Evolutionary conservation across 169 alveolate genomes (phyloP).

Genomic region (Plasmodium gaboni): DNA sequence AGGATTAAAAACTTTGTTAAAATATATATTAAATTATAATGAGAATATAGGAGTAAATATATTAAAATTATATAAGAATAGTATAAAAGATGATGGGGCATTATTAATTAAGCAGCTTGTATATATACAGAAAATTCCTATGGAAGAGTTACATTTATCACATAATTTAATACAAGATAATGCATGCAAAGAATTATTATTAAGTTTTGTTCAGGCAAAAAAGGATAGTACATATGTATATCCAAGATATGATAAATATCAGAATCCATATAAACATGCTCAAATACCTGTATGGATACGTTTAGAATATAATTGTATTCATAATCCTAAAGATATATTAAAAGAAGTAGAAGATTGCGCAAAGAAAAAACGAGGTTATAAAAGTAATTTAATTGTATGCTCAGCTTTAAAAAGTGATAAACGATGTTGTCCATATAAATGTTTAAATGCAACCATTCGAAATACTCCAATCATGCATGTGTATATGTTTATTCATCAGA

Average conservation of each 20-base stretch:
- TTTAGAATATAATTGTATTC: conserved; percentile 72
- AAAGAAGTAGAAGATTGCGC: conserved; percentile 74
- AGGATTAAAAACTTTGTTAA: conserved; percentile 45
- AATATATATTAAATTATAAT: conserved; percentile 45
- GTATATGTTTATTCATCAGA: conserved; percentile 76
- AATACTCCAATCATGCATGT: conserved; percentile 76
- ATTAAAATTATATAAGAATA: conserved; percentile 62
- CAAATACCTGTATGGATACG: conserved; percentile 77
- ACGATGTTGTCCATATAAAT: conserved; percentile 72
- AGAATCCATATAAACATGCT: conserved; percentile 29
- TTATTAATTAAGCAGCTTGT: conserved; percentile 51
- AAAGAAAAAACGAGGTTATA: conserved; percentile 61
- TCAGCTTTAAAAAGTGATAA: conserved; percentile 73
- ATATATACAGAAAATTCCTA: conserved; percentile 55
- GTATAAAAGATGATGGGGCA: conserved; percentile 73
- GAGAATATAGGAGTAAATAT: conserved; percentile 57
- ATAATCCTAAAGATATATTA: conserved; percentile 61
- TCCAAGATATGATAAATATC: conserved; percentile 73
- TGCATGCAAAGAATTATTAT: conserved; percentile 62
- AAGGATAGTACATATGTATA: conserved; percentile 60
- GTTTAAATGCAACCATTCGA: conserved; percentile 42
- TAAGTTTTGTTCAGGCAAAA: conserved; percentile 71
- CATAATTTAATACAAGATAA: conserved; percentile 69
- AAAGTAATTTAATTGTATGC: conserved; percentile 53
- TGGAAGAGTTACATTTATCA: conserved; percentile 73